Base-by-base conservation (phyloP, 2,329 filamentous ascomycete species). In the Neurospora sp. region DNA sequence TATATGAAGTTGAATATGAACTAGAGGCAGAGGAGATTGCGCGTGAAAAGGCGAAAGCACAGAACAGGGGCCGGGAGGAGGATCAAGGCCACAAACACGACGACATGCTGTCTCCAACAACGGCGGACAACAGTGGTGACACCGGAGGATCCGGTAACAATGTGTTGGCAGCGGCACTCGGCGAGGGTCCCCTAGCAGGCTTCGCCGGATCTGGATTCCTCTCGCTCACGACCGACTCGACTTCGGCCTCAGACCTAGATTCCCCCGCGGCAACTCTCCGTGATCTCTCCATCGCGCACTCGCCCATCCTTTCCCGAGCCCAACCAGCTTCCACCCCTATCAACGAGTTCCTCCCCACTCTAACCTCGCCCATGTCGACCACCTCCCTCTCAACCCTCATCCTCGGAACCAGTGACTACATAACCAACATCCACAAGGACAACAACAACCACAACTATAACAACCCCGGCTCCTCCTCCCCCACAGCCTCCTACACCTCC, bases 1-100 rank as follows among this genome's bases (percentile, higher is more conserved):
- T 96, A 75, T 90, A 91, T 76, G 90, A 92, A 73, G 93, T 96
- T 3, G 89, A 92, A 68, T 87, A 90, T 74, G 87, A 89, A 69
- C 84, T 93, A 62, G 89, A 91, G 75, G 86, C 86, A 36, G 89
- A 92, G 73, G 86, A 89, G 72, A 82, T 90, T 10, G 75, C 77
- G 13, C 76, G 75, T 17, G 77, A 75, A 43, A 80, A 78, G 71
- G 52, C 52, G 23, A 72, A 71, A 43, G 73, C 71, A 8, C 77
- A 77, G 69, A 70, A 33, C 28, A 66, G 68, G 46, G 73, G 72
- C 46, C 70, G 70, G 28, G 72, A 75, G 66, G 43, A 23, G 23
- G 52, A 62, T 23, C 19, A 23, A 62, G 52, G 7, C 15, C 52
- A 15, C 52, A 62, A 33, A 17, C 23, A 62, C 52, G 52, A 62